These are phyloP conservation scores for Ophiostoma triangulosporum DNA, from an alignment of 2,329 filamentous ascomycete species.

Conservation along the genomic window DNA sequence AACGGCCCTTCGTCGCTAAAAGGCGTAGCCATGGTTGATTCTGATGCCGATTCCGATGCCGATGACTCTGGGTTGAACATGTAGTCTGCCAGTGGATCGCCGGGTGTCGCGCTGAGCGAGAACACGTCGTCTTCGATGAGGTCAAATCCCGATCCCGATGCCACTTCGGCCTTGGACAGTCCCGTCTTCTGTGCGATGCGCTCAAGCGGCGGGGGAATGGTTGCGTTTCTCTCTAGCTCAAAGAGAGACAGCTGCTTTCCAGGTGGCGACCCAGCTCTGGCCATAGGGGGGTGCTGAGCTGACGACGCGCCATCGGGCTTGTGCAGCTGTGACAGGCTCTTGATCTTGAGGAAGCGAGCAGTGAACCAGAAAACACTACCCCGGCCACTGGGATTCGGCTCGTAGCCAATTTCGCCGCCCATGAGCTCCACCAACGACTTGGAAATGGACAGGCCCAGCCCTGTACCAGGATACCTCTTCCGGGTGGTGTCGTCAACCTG, in stretches of 20 bases:
- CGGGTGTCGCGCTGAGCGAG: background rate
- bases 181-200: conserved; percentile 2
- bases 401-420: conserved; percentile 92
- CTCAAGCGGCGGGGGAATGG: background rate
- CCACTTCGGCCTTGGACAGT: conserved; percentile 6
- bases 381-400: conserved; percentile 68
- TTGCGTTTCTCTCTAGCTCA: conserved; percentile 3
- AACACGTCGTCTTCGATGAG: conserved; percentile 3
- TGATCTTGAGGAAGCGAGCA: conserved; percentile 26
- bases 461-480: conserved; percentile 86
- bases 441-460: conserved; percentile 85
- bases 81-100: background rate
- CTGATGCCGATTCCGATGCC: background rate
- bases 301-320: background rate
- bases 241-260: conserved; percentile 1
- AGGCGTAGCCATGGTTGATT: background rate
- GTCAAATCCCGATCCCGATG: conserved; percentile 3
- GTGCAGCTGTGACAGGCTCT: conserved; percentile 18
- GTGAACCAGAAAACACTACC: conserved; percentile 96
- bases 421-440: conserved; percentile 89
- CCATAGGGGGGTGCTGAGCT: background rate
- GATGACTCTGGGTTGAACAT: background rate
- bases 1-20: background rate
- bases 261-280: background rate
- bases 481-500: conserved; percentile 95